Conservation (phyloP, 129 eudicot species). For the Flaveria sonorensis region DNA sequence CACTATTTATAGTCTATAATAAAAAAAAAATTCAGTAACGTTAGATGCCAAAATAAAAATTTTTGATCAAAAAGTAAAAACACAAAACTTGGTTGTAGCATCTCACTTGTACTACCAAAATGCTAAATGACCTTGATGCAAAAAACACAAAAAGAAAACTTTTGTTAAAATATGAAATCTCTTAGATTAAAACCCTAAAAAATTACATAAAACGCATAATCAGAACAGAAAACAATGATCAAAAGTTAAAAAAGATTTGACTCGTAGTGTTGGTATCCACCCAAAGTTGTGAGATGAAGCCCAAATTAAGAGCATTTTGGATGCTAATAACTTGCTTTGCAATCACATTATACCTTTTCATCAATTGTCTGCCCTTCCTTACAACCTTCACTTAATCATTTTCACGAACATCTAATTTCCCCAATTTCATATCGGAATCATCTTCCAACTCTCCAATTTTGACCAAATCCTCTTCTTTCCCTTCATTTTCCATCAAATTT, state of each 20-base stretch:
- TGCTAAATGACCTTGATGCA: no score
- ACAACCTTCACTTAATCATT: conserved; percentile 18
- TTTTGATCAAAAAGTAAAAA: no score
- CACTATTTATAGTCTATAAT: no score
- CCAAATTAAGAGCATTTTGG: conserved; percentile 64
- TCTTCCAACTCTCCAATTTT: not conserved
- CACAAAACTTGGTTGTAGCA: no score
- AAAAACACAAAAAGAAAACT: no score
- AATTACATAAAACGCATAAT: not conserved
- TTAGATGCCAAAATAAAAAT: no score
- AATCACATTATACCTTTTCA: conserved; percentile 57
- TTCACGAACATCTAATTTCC: conserved; percentile 24
- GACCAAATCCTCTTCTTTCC: not conserved
- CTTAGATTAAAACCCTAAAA: not conserved
- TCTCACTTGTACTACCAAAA: no score
- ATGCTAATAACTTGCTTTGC: conserved; percentile 83
- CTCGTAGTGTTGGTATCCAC: conserved; percentile 64
- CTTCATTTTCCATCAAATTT: conserved; percentile 18
- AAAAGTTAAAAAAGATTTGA: conserved; percentile 15
- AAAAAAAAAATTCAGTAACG: no score
- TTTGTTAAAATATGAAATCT: not conserved
- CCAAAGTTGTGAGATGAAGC: conserved; percentile 79
- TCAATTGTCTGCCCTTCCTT: conserved; percentile 43
- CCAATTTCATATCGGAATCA: conserved; percentile 27
- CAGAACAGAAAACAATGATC: not conserved